These are phyloP conservation scores for Pouteria glomerata DNA, from an alignment of 148 eudicot species.

Conservation along the genomic window DNA sequence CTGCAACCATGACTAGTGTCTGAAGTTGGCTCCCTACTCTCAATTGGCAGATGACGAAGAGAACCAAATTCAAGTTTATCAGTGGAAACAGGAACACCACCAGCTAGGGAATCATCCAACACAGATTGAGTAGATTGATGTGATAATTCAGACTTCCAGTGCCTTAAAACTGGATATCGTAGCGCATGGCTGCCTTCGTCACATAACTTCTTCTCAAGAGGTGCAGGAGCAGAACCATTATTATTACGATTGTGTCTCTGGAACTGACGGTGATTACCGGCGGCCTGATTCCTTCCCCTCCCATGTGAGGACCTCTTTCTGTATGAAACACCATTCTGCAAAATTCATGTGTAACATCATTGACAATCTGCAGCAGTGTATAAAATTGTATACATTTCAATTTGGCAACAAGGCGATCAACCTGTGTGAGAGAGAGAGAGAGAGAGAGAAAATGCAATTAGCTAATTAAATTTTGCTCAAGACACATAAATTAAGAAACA, in stretches of 20 bases:
- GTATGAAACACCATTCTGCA: slow-evolving; percentile 27
- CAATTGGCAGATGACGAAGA: slow-evolving; percentile 23
- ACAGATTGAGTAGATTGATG: background rate
- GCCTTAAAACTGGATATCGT: background rate
- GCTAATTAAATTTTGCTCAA: background rate
- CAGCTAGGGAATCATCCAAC: slow-evolving; percentile 7
- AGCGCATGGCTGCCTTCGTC: slow-evolving; percentile 13
- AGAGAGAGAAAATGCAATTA: background rate
- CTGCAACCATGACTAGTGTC: slow-evolving; percentile 12
- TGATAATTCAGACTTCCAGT: slow-evolving; percentile 13
- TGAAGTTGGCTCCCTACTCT: slow-evolving; percentile 1
- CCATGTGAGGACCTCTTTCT: slow-evolving; percentile 24
- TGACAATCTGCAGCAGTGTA: background rate
- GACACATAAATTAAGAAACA: background rate
- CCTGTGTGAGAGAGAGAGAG: slow-evolving; percentile 25
- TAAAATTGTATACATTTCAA: background rate
- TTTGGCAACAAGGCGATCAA: slow-evolving; percentile 50
- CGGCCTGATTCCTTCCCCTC: slow-evolving; percentile 20
- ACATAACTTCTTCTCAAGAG: slow-evolving; percentile 2
- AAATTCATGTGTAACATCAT: slow-evolving; percentile 10
- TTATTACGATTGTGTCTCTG: slow-evolving; percentile 2
- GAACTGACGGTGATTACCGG: slow-evolving; percentile 13
- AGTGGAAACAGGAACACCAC: slow-evolving; percentile 1
- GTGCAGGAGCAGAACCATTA: slow-evolving; percentile 12
- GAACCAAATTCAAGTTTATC: slow-evolving; percentile 38